phyloP scores from a whole-genome alignment of 352 stramenopile genomes.

The Phytophthora macrochlamydospora region DNA sequence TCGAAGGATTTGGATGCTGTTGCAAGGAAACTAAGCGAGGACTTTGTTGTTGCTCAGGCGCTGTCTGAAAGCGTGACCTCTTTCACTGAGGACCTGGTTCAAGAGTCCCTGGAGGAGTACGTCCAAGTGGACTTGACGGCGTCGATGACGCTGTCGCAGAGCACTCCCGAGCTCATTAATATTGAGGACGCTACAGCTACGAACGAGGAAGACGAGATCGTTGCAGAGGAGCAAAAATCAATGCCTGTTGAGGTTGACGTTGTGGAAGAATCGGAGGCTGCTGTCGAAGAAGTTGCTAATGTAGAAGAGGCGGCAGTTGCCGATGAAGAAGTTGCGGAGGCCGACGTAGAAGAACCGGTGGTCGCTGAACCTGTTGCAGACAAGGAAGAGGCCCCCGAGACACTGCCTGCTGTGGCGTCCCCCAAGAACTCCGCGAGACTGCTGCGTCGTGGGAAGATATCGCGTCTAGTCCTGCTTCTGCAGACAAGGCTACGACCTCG shows the following conservation, averaged over 20 bases:
- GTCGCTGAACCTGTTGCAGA: conserved; percentile 13
- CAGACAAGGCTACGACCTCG: conserved; percentile 15
- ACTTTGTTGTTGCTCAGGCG: conserved; percentile 35
- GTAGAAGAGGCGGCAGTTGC: too few relatives aligned
- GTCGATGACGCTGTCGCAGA: conserved; percentile 40
- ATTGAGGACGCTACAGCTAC: conserved; percentile 28
- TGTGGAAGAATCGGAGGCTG: too few relatives aligned
- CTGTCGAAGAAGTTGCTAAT: too few relatives aligned
- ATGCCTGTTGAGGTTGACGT: conserved; percentile 3
- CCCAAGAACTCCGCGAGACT: conserved; percentile 13
- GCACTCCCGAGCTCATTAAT: conserved; percentile 33
- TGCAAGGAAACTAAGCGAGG: conserved; percentile 30
- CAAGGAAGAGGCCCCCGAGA: neutral
- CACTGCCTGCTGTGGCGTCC: conserved; percentile 13
- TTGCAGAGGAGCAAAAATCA: conserved; percentile 27
- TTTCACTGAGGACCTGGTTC: conserved; percentile 53
- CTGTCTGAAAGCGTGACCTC: conserved; percentile 40
- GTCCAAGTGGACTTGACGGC: conserved; percentile 71
- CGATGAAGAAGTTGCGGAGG: too few relatives aligned
- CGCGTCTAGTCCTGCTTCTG: conserved; percentile 20
- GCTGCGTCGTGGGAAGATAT: conserved; percentile 28
- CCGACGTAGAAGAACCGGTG: neutral
- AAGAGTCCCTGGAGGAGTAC: conserved; percentile 66
- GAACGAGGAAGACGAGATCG: conserved; percentile 26
- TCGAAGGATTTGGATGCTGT: conserved; percentile 21